These are phyloP conservation scores for Phaffia tasmanica DNA, from an alignment of 768 basidiomycete species.

Conservation along the genomic window DNA sequence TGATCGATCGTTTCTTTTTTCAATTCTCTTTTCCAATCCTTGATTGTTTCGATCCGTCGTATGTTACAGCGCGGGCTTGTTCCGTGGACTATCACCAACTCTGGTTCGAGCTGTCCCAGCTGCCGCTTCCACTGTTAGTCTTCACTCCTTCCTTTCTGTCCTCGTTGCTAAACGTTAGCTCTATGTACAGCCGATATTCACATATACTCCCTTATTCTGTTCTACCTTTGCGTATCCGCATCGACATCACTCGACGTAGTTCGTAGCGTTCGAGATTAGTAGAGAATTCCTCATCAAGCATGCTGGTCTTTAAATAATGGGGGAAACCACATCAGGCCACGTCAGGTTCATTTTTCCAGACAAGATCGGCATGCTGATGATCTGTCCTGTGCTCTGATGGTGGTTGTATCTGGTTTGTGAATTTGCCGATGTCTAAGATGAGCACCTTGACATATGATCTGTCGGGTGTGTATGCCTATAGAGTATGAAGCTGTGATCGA, in stretches of 20 bases:
- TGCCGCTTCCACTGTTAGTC: slow-evolving; percentile 27
- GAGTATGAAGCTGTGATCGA: no score
- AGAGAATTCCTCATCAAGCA: slow-evolving; percentile 26
- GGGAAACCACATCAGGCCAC: no score
- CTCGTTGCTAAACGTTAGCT: no score
- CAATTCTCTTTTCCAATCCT: slow-evolving; percentile 13
- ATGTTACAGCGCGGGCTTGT: slow-evolving; percentile 29
- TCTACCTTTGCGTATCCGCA: neutral
- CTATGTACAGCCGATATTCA: no score
- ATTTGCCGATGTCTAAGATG: no score
- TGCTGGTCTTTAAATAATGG: slow-evolving; percentile 8
- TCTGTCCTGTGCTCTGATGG: no score
- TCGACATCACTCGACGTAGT: neutral
- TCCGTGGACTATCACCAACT: slow-evolving; percentile 33
- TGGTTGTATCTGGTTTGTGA: no score
- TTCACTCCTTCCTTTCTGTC: neutral
- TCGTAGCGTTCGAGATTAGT: slow-evolving; percentile 33
- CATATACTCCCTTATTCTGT: neutral
- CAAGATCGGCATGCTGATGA: no score
- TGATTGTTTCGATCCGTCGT: slow-evolving; percentile 26
- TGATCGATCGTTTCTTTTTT: no score
- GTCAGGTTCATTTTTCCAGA: no score
- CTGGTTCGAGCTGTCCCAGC: slow-evolving; percentile 28
- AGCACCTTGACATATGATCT: no score
- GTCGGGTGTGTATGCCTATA: no score